phyloP scores from a whole-genome alignment of 2,329 filamentous ascomycete species.

The Nemania serpens region DNA sequence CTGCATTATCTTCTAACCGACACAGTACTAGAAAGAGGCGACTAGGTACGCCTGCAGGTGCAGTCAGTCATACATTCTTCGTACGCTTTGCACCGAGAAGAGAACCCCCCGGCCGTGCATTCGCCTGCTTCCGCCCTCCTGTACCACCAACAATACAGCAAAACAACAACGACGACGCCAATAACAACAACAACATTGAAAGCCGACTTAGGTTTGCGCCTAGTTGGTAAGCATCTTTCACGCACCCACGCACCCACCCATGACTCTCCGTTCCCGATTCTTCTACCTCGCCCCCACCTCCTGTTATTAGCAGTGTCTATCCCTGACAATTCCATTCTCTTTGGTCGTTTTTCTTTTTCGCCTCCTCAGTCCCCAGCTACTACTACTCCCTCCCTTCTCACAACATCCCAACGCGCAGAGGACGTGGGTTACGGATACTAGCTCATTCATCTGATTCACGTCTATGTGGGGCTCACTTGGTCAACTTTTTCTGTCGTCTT shows the following conservation, averaged over 20 bases:
- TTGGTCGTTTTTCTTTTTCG: background rate
- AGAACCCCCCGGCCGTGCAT: background rate
- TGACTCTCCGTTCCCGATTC: background rate
- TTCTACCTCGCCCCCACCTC: background rate
- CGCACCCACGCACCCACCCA: no score
- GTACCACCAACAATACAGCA: background rate
- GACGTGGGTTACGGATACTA: conserved; percentile 4
- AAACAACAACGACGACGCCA: no score
- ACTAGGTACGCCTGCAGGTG: no score
- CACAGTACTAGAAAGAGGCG: no score
- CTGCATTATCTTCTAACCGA: background rate
- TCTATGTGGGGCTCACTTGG: conserved; percentile 34
- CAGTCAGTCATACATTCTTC: no score
- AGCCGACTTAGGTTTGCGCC: background rate
- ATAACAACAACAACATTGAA: background rate
- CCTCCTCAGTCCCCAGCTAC: background rate
- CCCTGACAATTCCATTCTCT: background rate
- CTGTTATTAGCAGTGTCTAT: background rate
- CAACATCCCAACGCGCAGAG: conserved; percentile 2
- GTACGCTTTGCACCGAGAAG: background rate
- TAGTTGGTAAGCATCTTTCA: conserved; percentile 17
- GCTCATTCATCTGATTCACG: conserved; percentile 30
- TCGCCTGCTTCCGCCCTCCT: background rate
- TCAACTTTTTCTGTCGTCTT: conserved; percentile 33
- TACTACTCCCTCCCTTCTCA: no score